A percentile compares a stretch with the other conserved stretches of the same genome.
These are phyloP conservation scores for Fraxinus cuspidata DNA, from an alignment of 257 asterid species.

Conservation along the genomic window DNA sequence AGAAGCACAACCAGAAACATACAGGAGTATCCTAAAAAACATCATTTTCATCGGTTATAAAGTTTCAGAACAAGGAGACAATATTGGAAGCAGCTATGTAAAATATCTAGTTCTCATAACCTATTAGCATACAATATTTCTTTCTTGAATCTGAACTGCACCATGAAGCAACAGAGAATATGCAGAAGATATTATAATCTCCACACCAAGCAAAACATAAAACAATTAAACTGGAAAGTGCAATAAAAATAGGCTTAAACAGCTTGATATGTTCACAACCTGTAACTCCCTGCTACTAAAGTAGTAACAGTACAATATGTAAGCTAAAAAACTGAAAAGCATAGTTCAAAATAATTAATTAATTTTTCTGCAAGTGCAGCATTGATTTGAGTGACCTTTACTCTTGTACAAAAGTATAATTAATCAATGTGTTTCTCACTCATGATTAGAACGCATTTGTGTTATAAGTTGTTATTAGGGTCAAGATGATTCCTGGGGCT, in stretches of 20 bases:
- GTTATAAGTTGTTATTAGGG: conserved; percentile 40
- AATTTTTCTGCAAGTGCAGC: conserved; percentile 36
- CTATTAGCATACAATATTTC: conserved; percentile 3
- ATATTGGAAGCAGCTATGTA: conserved; percentile 12
- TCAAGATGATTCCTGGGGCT: conserved; percentile 27
- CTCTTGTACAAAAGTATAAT: conserved; percentile 37
- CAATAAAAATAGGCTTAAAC: conserved; percentile 16
- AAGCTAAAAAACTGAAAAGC: conserved; percentile 18
- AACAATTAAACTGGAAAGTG: conserved; percentile 5
- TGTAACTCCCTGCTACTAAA: conserved; percentile 20
- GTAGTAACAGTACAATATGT: background rate
- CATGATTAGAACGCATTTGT: conserved; percentile 44
- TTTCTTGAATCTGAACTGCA: conserved; percentile 11
- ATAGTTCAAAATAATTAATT: background rate
- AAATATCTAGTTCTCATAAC: conserved; percentile 18
- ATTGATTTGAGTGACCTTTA: conserved; percentile 48
- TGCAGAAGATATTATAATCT: conserved; percentile 1
- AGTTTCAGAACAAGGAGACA: background rate
- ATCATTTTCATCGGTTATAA: conserved; percentile 21
- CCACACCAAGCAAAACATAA: background rate
- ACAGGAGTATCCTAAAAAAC: conserved; percentile 16
- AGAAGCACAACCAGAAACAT: conserved; percentile 24
- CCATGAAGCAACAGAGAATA: background rate
- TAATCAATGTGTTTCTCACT: conserved; percentile 49
- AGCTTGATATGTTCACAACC: conserved; percentile 10